Base-by-base conservation (phyloP, 1,284 basidiomycete species). In the Macrocystidia cucumis region DNA sequence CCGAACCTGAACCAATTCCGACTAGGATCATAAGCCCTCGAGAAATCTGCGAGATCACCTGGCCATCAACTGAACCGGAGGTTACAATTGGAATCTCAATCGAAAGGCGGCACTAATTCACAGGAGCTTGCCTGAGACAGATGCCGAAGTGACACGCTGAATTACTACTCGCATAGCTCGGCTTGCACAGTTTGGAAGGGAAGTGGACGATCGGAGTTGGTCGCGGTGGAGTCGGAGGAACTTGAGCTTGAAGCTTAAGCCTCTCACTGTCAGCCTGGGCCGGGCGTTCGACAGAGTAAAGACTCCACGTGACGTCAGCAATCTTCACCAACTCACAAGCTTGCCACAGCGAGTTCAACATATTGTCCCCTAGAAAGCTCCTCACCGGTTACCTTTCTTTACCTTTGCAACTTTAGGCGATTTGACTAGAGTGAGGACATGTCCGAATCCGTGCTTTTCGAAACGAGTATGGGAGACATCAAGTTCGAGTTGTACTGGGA, bases 401-500 rank as follows among this genome's bases (percentile, higher is more conserved):
- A n/a, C n/a, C n/a, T n/a, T n/a, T n/a, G n/a, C n/a, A n/a, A n/a
- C n/a, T n/a, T n/a, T n/a, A n/a, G n/a, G n/a, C n/a, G n/a, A n/a
- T n/a, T n/a, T n/a, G n/a, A n/a, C n/a, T n/a, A n/a, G n/a, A n/a
- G n/a, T n/a, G n/a, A n/a, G n/a, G n/a, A n/a, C n/a, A n/a, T n/a
- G 13, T 56, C 59, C 49, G 73, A 76, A 23, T 75, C 77, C 20
- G 85, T 91, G 11, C 73, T 87, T 18, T 60, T 95, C 25, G 83
- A 91, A 58, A 96, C 91, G 11, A 91, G 72, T 46, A 62, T 95
- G 54, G 91, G 91, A n/a, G 78, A 91, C 41, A 67, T 95, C 40
- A 78, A 85, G 41, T 67, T 96, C 7, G 91, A 96, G 63, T 70
- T 97, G 18, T 96, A 96, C 62, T 88, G 81, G 73, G 63, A 88